Evolutionary conservation across 2,329 filamentous ascomycete genomes (phyloP).

Genomic region (Talaromyces sp.): DNA sequence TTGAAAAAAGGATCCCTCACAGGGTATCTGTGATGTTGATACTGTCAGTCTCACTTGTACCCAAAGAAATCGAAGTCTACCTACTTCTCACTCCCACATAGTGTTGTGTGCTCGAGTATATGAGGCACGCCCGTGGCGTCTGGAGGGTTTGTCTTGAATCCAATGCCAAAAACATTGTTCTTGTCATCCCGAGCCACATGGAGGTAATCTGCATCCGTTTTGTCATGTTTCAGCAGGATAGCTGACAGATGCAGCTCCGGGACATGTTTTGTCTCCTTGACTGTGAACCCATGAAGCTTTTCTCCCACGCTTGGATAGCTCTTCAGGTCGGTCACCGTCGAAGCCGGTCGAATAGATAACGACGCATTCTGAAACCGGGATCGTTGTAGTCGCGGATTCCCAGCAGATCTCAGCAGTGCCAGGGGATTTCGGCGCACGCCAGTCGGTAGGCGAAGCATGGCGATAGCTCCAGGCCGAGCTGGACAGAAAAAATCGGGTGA

Average conservation of each 20-base stretch:
- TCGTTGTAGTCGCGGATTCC: conserved; percentile 15
- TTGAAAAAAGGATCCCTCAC: conserved; percentile 99
- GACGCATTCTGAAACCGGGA: conserved; percentile 13
- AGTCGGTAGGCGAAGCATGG: conserved; percentile 29
- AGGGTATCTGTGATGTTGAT: conserved; percentile 62
- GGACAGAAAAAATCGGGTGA: background rate
- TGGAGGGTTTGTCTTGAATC: conserved; percentile 97
- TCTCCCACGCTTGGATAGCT: conserved; percentile 74
- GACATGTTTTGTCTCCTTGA: conserved; percentile 83
- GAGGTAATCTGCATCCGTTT: conserved; percentile 91
- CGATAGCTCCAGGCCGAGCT: conserved; percentile 9
- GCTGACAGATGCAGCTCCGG: conserved; percentile 91
- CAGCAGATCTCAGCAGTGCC: conserved; percentile 16
- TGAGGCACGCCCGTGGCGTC: conserved; percentile 95
- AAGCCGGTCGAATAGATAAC: conserved; percentile 22
- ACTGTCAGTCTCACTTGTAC: conserved; percentile 12
- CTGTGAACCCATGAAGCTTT: conserved; percentile 86
- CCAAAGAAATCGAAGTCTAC: conserved; percentile 14
- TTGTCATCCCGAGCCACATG: conserved; percentile 91
- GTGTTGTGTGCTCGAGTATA: conserved; percentile 93
- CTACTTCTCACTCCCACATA: conserved; percentile 91
- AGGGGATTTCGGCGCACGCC: conserved; percentile 21
- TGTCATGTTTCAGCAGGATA: conserved; percentile 83
- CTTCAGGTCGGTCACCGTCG: conserved; percentile 69
- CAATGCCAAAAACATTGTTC: conserved; percentile 99